These are phyloP conservation scores for Phytophthora macrochlamydospora DNA, from an alignment of 352 stramenopile species.

Conservation along the genomic window DNA sequence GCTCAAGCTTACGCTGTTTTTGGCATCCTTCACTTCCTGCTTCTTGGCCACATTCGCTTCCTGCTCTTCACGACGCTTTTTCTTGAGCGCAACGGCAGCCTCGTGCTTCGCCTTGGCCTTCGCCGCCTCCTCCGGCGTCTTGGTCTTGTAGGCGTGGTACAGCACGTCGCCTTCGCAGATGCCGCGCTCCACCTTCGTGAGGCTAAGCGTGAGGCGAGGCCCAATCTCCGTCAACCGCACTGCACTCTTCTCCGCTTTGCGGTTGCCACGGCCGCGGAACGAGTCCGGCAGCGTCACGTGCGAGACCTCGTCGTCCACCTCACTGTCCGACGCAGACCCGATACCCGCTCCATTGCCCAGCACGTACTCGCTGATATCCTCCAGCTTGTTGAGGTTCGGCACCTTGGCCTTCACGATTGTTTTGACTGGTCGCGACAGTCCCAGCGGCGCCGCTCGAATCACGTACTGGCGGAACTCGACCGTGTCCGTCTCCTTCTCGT, in stretches of 20 bases:
- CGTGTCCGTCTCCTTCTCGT: constrained; percentile 91
- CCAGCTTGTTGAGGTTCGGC: constrained; percentile 93
- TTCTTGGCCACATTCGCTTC: constrained; percentile 91
- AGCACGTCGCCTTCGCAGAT: constrained; percentile 97
- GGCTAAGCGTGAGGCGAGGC: constrained; percentile 93
- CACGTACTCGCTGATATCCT: constrained; percentile 98
- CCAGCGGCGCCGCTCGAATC: constrained; percentile 94
- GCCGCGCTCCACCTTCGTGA: constrained; percentile 97
- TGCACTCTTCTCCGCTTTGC: constrained; percentile 90
- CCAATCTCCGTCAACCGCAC: constrained; percentile 97
- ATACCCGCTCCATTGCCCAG: constrained; percentile 78
- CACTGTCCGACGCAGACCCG: constrained; percentile 92
- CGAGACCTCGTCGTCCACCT: constrained; percentile 94
- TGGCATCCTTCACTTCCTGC: constrained; percentile 76
- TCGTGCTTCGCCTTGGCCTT: constrained; percentile 85
- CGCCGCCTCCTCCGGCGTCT: constrained; percentile 85
- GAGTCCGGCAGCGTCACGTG: constrained; percentile 93
- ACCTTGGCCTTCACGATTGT: constrained; percentile 93
- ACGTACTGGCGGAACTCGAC: constrained; percentile 98
- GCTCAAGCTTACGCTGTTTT: constrained; percentile 78
- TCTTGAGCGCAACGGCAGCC: constrained; percentile 71
- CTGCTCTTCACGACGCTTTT: constrained; percentile 88
- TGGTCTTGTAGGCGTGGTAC: constrained; percentile 95
- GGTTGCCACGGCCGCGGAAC: constrained; percentile 93
- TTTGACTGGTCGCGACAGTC: constrained; percentile 92